A percentile compares a stretch with the other conserved stretches of the same genome.
phyloP scores from a whole-genome alignment of 73 alveolate species.

The Tetrahymena borealis region DNA sequence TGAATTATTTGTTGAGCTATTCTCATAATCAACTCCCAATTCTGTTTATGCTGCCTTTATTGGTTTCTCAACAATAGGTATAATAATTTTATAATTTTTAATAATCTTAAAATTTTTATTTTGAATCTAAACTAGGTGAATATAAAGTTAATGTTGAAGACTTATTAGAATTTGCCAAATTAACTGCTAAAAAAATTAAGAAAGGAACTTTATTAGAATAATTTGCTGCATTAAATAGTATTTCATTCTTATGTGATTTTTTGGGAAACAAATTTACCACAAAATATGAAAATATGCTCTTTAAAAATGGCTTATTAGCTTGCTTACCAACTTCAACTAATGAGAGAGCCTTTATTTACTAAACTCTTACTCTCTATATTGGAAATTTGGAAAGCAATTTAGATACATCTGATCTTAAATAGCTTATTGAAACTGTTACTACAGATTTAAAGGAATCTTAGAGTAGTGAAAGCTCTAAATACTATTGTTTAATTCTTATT shows the following conservation, averaged over 20 bases:
- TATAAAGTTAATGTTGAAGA: not conserved
- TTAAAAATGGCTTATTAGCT: not conserved
- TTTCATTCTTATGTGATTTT: not conserved
- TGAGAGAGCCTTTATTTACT: not conserved
- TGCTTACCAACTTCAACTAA: not conserved
- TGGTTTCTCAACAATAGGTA: not conserved
- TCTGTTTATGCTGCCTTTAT: not conserved
- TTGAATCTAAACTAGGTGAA: not conserved
- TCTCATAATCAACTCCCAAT: not conserved
- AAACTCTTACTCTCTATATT: not conserved
- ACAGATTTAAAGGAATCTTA: not conserved
- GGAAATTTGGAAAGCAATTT: not conserved
- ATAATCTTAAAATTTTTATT: not conserved
- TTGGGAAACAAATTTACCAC: not conserved
- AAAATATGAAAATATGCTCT: not conserved
- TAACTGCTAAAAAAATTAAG: not conserved
- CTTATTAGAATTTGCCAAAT: not conserved
- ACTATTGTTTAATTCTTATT: not conserved
- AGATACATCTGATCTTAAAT: not conserved
- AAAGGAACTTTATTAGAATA: not conserved
- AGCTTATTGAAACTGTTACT: not conserved
- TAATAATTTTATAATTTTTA: not conserved
- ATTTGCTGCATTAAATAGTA: not conserved
- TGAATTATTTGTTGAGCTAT: not conserved
- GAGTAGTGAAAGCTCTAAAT: not conserved